A percentile compares a stretch with the other conserved stretches of the same genome.
These are phyloP conservation scores for Aspergillus uvarum DNA, from an alignment of 2,329 filamentous ascomycete species.

Conservation along the genomic window DNA sequence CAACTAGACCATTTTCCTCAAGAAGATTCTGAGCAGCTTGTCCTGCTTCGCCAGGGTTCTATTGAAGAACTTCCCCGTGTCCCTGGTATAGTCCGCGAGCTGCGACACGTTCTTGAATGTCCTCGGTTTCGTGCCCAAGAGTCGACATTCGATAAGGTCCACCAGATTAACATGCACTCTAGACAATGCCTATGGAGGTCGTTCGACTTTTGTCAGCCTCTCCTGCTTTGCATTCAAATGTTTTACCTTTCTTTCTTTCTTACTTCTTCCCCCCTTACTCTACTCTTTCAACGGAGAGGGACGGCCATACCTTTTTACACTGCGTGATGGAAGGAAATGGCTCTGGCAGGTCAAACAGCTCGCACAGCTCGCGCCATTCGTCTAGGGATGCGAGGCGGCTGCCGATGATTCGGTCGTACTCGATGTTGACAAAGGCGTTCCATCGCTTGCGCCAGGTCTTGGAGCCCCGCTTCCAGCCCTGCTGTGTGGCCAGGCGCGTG, in stretches of 20 bases:
- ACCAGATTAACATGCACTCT: slow-evolving; percentile 31
- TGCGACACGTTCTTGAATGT: slow-evolving; percentile 14
- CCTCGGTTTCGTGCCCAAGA: slow-evolving; percentile 3
- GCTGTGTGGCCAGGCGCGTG: slow-evolving; percentile 14
- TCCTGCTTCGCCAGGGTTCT: slow-evolving; percentile 23
- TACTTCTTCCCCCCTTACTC: not conserved
- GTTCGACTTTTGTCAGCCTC: not conserved
- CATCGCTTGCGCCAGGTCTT: slow-evolving; percentile 24
- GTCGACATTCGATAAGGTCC: slow-evolving; percentile 30
- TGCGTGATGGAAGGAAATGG: slow-evolving; percentile 23
- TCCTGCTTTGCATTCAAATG: not conserved
- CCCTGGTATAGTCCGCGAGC: slow-evolving; percentile 21
- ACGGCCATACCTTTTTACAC: slow-evolving; percentile 27
- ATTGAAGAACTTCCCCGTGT: slow-evolving; percentile 13
- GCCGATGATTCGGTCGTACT: slow-evolving; percentile 23
- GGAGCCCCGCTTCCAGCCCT: slow-evolving; percentile 23
- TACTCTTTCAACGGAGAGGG: not conserved
- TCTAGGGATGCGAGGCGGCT: slow-evolving; percentile 13
- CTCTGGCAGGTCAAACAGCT: slow-evolving; percentile 21
- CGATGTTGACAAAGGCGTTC: slow-evolving; percentile 19
- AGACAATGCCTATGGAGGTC: slow-evolving; percentile 20
- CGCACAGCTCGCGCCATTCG: slow-evolving; percentile 27
- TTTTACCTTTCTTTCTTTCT: no score
- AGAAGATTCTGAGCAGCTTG: slow-evolving; percentile 19
- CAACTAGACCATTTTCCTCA: slow-evolving; percentile 17